These are phyloP conservation scores for Cyclotella distinguenda DNA, from an alignment of 108 stramenopile genomes.

Conservation along the genomic window DNA sequence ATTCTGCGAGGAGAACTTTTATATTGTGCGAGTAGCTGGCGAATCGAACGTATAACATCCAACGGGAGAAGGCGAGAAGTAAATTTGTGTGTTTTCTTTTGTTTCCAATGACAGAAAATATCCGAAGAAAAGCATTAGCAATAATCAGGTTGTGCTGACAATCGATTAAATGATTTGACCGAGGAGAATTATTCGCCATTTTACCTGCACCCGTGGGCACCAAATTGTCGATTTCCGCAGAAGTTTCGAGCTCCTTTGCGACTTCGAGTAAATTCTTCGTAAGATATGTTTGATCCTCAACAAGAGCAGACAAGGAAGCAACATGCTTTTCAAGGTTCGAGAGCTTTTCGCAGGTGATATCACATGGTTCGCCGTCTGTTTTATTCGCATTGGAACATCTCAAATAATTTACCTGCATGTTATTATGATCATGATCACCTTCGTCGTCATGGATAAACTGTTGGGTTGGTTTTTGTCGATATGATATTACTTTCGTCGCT, in stretches of 20 bases:
- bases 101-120: not conserved
- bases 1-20: conserved; percentile 10
- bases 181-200: not conserved
- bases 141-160: conserved; percentile 4
- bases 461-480: not conserved
- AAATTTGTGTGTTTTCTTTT: conserved; percentile 1
- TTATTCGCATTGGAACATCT: no score
- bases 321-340: conserved; percentile 18
- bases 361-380: no score
- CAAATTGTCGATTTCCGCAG: not conserved
- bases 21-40: not conserved
- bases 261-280: not conserved
- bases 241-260: not conserved
- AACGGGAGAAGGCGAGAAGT: conserved; percentile 24
- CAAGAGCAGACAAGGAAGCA: conserved; percentile 13
- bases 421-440: not conserved
- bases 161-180: not conserved
- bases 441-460: not conserved
- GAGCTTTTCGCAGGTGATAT: conserved; percentile 12
- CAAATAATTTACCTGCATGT: not conserved
- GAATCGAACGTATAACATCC: conserved; percentile 14
- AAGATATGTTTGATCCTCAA: conserved; percentile 7
- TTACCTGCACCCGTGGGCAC: not conserved
- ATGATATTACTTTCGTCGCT: not conserved
- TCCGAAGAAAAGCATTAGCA: conserved; percentile 1